Evolutionary conservation across 2,329 filamentous ascomycete species (phyloP), one percentile per base, ranked within the genome.

Genomic region (Dactylellina leptospora): DNA sequence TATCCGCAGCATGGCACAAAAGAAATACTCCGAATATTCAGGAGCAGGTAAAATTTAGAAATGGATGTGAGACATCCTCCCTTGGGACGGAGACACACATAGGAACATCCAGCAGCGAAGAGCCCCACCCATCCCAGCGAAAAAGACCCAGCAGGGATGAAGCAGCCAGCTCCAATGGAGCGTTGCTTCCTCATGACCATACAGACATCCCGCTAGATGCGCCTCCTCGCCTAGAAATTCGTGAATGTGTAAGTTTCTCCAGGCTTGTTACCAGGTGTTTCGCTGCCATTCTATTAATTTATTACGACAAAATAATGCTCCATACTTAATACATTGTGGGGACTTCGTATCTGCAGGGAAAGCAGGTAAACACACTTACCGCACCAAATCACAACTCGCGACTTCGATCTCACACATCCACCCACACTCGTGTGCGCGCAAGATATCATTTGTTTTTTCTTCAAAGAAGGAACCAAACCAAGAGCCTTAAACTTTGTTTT

Each of bases 401-500:
- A 45, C 18, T 18, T 60, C 28, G 38, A 59, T 30, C 47, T 38
- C 56, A 47, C 25, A 30, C 55, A 40, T n/a, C n/a, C n/a, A 20
- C 28, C 28, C 23, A 16, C 16, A 23, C 42, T 22, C 25, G 33
- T 2, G n/a, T 2, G 8, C 13, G 30, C 6, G 13, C 30, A 13
- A 33, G 13, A 33, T 33, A 33, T 6, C 25, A 27, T 54, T 54
- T n/a, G 28, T 33, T 51, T 33, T 63, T 30, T 20, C 18, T 63
- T 48, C 48, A 30, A 63, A 33, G 16, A 9, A 47, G 48, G 8
- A 33, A 38, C 47, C 27, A 54, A 62, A 62, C 16, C 16, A 23
- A 54, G 48, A 40, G 48, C 20, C 38, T 63, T 36, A 51, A 53
- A 54, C 6, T 62, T 62, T 62, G 58, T 63, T 63, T 63, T 63